A percentile compares a stretch with the other conserved stretches of the same genome.
phyloP scores from a whole-genome alignment of 2,329 filamentous ascomycete species.

The Fusarium caatingaense region DNA sequence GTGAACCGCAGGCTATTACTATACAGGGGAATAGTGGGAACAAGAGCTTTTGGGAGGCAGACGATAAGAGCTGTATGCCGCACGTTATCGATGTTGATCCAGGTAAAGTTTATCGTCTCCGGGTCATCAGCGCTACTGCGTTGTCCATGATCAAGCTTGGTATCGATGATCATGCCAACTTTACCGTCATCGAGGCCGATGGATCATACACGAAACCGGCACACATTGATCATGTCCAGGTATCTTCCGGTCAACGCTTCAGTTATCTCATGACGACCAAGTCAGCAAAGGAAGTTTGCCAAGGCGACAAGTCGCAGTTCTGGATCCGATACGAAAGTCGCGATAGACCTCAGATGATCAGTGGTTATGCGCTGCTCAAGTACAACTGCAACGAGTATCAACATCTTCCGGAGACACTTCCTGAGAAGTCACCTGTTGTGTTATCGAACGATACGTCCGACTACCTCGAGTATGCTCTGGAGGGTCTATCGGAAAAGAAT shows the following conservation, averaged over 20 bases:
- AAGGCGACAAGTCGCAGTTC: not conserved
- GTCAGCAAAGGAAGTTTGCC: not conserved
- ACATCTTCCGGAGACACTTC: slow-evolving; percentile 6
- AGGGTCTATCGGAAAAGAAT: not conserved
- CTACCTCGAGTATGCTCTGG: slow-evolving; percentile 59
- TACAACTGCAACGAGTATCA: slow-evolving; percentile 2
- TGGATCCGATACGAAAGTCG: slow-evolving; percentile 36
- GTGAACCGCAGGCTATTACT: slow-evolving; percentile 60
- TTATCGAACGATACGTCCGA: slow-evolving; percentile 51
- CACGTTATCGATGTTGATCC: slow-evolving; percentile 30
- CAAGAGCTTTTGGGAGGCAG: slow-evolving; percentile 15
- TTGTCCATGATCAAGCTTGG: slow-evolving; percentile 30
- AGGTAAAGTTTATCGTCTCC: slow-evolving; percentile 14
- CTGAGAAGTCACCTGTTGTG: slow-evolving; percentile 37
- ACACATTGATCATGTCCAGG: slow-evolving; percentile 9
- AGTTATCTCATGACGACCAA: slow-evolving; percentile 27
- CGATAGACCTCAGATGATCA: slow-evolving; percentile 21
- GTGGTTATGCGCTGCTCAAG: slow-evolving; percentile 23
- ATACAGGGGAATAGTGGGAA: slow-evolving; percentile 40
- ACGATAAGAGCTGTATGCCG: slow-evolving; percentile 22
- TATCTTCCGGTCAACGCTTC: slow-evolving; percentile 25
- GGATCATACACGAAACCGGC: slow-evolving; percentile 29
- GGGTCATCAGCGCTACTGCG: slow-evolving; percentile 22
- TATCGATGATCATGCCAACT: slow-evolving; percentile 4
- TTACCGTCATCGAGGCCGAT: slow-evolving; percentile 31